phyloP scores from a whole-genome alignment of 495 filamentous ascomycete genomes.

The Cetradonia linearis region DNA sequence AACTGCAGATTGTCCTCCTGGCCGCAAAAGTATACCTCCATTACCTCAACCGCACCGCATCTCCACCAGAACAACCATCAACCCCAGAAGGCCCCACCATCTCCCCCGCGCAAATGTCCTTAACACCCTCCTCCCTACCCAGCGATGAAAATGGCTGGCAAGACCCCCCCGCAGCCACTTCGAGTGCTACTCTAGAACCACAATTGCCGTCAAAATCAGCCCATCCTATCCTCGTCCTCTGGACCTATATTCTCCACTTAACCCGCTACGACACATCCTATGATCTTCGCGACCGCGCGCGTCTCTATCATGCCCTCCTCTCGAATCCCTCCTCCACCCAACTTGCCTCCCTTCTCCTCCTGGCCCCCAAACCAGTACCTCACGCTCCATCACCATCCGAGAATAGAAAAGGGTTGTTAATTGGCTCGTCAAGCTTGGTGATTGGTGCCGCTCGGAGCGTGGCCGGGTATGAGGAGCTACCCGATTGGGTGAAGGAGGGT shows the following conservation, averaged over 20 bases:
- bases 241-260: conserved; percentile 73
- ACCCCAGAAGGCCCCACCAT: not conserved
- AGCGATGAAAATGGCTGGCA: conserved; percentile 17
- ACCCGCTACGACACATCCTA: conserved; percentile 90
- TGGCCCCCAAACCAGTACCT: conserved; percentile 90
- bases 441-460: conserved; percentile 63
- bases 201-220: conserved; percentile 28
- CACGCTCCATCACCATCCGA: conserved; percentile 78
- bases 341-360: conserved; percentile 76
- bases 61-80: not conserved
- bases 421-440: conserved; percentile 79
- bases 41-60: conserved; percentile 52
- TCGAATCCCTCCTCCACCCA: conserved; percentile 63
- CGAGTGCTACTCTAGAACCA: conserved; percentile 29
- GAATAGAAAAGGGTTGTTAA: conserved; percentile 57
- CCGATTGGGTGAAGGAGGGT: conserved; percentile 74
- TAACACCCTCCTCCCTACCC: not conserved
- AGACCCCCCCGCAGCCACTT: conserved; percentile 20
- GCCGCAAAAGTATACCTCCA: conserved; percentile 93
- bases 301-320: conserved; percentile 78
- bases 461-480: conserved; percentile 64
- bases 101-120: not conserved
- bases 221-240: conserved; percentile 65
- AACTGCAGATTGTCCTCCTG: conserved; percentile 81
- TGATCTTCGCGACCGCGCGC: conserved; percentile 81